These are phyloP conservation scores for Ogataea methanolica DNA, from an alignment of 805 yeast species.

Conservation along the genomic window DNA sequence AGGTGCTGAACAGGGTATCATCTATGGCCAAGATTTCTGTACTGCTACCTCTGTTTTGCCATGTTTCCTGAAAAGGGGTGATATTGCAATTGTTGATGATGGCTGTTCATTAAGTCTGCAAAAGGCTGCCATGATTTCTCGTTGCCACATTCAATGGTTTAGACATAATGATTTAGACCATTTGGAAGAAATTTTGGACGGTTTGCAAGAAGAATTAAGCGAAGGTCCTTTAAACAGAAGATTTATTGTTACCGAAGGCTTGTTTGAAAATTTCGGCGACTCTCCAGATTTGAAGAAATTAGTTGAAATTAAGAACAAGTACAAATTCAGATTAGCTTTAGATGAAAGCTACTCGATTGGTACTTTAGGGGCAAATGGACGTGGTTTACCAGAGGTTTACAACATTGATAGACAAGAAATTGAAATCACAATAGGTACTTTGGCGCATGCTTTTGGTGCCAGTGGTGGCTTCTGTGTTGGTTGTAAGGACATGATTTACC, in stretches of 20 bases:
- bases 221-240: constrained; percentile 83
- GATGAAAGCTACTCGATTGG: constrained; percentile 90
- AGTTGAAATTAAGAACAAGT: constrained; percentile 70
- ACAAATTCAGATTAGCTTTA: constrained; percentile 78
- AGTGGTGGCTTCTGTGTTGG: constrained; percentile 96
- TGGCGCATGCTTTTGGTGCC: constrained; percentile 76
- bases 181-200: constrained; percentile 62
- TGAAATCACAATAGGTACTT: constrained; percentile 82
- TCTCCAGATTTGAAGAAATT: constrained; percentile 64
- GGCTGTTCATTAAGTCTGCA: constrained; percentile 73
- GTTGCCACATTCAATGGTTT: constrained; percentile 79
- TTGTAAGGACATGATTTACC: constrained; percentile 73
- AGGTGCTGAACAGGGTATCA: constrained; percentile 71
- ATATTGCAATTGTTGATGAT: constrained; percentile 81
- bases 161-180: constrained; percentile 88
- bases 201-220: constrained; percentile 53
- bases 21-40: constrained; percentile 90
- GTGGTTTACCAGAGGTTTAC: constrained; percentile 77
- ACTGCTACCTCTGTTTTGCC: constrained; percentile 87
- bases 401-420: constrained; percentile 65
- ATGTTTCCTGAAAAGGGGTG: constrained; percentile 93
- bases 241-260: constrained; percentile 87
- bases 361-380: constrained; percentile 77
- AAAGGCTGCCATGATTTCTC: constrained; percentile 80
- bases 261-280: constrained; percentile 80